These are phyloP conservation scores for Bipolaris oryzae DNA, from an alignment of 2,329 filamentous ascomycete species.

Conservation along the genomic window DNA sequence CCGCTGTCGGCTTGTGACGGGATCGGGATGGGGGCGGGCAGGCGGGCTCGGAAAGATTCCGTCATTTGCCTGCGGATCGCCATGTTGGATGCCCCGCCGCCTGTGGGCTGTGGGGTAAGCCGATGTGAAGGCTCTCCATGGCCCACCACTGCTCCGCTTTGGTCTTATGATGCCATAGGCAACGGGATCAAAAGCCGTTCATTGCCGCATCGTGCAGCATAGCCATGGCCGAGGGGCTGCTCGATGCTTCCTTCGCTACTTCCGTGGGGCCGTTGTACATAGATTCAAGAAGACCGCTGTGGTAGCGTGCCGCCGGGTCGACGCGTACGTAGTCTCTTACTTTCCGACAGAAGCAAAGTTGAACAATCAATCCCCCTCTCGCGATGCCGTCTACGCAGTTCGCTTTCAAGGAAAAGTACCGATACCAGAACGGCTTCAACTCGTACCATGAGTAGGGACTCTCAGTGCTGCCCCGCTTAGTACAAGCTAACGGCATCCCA, in stretches of 20 bases:
- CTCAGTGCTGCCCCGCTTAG: background rate
- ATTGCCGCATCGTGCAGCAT: slow-evolving; percentile 37
- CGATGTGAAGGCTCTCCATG: slow-evolving; percentile 13
- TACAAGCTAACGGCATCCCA: slow-evolving; percentile 45
- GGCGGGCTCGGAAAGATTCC: slow-evolving; percentile 33
- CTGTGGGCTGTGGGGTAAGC: slow-evolving; percentile 29
- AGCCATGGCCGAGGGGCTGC: slow-evolving; percentile 24
- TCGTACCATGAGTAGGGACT: slow-evolving; percentile 72
- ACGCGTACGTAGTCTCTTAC: slow-evolving; percentile 33
- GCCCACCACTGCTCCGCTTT: slow-evolving; percentile 25
- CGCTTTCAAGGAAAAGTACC: slow-evolving; percentile 69
- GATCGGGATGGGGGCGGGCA: slow-evolving; percentile 24
- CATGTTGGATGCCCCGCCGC: slow-evolving; percentile 1
- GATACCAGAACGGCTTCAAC: slow-evolving; percentile 79
- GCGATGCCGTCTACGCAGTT: slow-evolving; percentile 70
- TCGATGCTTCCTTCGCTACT: background rate
- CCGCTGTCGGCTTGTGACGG: slow-evolving; percentile 35
- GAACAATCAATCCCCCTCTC: slow-evolving; percentile 30
- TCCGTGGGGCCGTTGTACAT: slow-evolving; percentile 1
- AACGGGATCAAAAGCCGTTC: slow-evolving; percentile 38
- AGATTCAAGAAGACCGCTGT: background rate
- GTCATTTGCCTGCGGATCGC: slow-evolving; percentile 23
- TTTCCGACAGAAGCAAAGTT: slow-evolving; percentile 30
- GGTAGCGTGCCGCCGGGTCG: slow-evolving; percentile 11
- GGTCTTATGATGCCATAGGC: slow-evolving; percentile 14